phyloP scores from a whole-genome alignment of 768 basidiomycete species.

The Phaeolepiota aurea region DNA sequence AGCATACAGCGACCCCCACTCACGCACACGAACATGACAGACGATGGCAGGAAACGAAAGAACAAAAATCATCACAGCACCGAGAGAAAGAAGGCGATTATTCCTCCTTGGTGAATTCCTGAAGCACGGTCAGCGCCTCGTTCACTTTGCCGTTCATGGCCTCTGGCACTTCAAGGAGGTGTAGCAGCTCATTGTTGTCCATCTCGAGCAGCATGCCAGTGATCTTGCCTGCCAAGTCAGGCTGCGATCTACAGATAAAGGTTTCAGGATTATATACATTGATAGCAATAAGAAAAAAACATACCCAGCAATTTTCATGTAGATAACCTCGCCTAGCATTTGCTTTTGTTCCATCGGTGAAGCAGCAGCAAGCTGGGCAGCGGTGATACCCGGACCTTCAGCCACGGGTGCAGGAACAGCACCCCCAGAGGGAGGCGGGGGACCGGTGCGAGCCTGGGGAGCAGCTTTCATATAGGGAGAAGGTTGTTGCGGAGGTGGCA shows the following conservation, averaged over 20 bases:
- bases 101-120: constrained; percentile 58
- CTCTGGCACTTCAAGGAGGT: constrained; percentile 76
- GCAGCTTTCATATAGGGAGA: constrained; percentile 20
- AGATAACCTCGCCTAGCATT: constrained; percentile 95
- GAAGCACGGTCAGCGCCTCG: constrained; percentile 84
- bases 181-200: constrained; percentile 90
- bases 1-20: constrained; percentile 21
- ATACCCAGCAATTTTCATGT: constrained; percentile 81
- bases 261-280: constrained; percentile 7
- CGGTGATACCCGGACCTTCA: constrained; percentile 34
- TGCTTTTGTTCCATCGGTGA: constrained; percentile 93
- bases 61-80: too few relatives aligned
- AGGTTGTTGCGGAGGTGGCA: constrained; percentile 21
- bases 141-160: constrained; percentile 85
- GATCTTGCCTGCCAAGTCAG: constrained; percentile 96
- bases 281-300: constrained; percentile 21
- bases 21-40: not conserved
- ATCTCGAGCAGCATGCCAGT: constrained; percentile 99
- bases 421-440: constrained; percentile 23
- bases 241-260: constrained; percentile 49
- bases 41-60: too few relatives aligned
- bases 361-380: constrained; percentile 46
- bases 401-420: constrained; percentile 31
- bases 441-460: constrained; percentile 32
- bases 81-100: not conserved